Evolutionary conservation across 805 yeast genomes (phyloP).

Genomic region (Yamadazyma akitaensis): DNA sequence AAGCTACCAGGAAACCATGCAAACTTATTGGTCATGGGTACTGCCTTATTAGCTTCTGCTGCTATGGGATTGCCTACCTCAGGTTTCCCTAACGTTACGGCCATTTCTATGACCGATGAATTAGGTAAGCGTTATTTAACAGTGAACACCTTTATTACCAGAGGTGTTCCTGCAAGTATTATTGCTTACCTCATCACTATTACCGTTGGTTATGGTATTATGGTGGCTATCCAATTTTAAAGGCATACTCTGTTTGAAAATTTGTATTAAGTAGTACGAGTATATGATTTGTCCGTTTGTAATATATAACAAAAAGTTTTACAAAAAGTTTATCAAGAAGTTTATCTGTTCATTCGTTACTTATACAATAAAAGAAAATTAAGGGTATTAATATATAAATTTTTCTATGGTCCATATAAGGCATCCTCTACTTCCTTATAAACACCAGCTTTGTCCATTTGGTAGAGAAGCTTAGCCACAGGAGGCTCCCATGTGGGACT

Average conservation of each 20-base stretch:
- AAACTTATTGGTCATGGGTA: constrained; percentile 38
- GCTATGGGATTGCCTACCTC: constrained; percentile 47
- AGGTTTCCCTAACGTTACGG: constrained; percentile 45
- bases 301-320: neutral
- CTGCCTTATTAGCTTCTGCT: constrained; percentile 40
- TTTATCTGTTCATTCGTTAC: neutral
- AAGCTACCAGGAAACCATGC: constrained; percentile 37
- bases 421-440: constrained; percentile 27
- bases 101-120: constrained; percentile 42
- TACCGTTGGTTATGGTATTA: constrained; percentile 40
- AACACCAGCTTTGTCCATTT: constrained; percentile 29
- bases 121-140: constrained; percentile 39
- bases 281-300: neutral
- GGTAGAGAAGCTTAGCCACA: constrained; percentile 27
- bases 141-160: constrained; percentile 39
- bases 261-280: neutral
- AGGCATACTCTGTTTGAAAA: neutral
- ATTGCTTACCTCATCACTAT: constrained; percentile 34
- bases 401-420: constrained; percentile 24
- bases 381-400: constrained; percentile 3
- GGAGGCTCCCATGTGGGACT: constrained; percentile 30
- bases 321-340: neutral
- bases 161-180: constrained; percentile 41
- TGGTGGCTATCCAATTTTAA: constrained; percentile 27
- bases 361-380: constrained; percentile 3